Base-by-base conservation (phyloP, 2,329 filamentous ascomycete species). In the Ceratocystis colombiana region DNA sequence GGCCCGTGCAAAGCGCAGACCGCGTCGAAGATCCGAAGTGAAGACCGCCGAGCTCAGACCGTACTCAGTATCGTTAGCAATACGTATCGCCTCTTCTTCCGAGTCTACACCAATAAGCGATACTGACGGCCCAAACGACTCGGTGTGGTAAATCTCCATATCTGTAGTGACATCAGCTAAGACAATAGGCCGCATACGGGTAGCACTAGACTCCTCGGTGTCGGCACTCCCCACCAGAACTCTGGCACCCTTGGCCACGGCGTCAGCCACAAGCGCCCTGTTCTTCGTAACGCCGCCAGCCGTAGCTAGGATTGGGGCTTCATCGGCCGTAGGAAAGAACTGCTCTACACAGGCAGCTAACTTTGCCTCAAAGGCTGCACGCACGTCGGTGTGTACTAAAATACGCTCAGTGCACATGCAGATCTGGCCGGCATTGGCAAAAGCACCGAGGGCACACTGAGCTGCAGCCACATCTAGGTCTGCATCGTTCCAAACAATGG, bases 351-450 rank as follows among this genome's bases (percentile, higher is more conserved):
- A 72, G 2, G 69, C 73, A 10, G 72, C 71, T 2, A 83, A 71
- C 69, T 76, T 77, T 55, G 74, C 71, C 67, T 78, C 77, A 68
- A 85, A 85, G n/a, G 75, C 73, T 1, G 72, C 72, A 7, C 72
- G 74, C 53, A 85, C 70, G 25, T 75, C 74, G 67, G 77, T 76
- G 73, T 84, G 82, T 2, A 85, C 79, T 7, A 85, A 71, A 41
- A 94, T 86, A 33, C 86, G 83, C 76, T 95, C 90, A 0, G 90
- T 94, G 20, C 82, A 82, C 89, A 95, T 94, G 79, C 90, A 95
- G 59, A 94, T 84, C 76, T 96, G 90, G 0, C 90, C 90, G 1
- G 79, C 79, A 73, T 93, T 83, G 68, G 90, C 72, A 72, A 92
- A 91, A 0, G 88, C 79, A 2, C 89, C 90, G 1, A 88, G 73